These are phyloP conservation scores for Jatropha podagrica DNA, from an alignment of 441 rosid species.

Conservation along the genomic window DNA sequence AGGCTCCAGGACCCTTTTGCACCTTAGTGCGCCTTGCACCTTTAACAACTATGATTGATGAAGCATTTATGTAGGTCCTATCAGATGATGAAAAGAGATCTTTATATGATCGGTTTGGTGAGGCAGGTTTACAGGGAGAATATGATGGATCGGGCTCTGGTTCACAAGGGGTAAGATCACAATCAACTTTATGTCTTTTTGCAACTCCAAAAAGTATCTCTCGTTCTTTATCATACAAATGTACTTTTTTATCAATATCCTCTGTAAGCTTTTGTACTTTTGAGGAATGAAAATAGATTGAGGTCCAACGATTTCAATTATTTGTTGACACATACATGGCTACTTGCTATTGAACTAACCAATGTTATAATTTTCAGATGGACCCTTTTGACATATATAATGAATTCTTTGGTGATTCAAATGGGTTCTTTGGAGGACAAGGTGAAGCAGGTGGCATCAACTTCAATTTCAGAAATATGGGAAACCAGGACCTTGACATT, in stretches of 20 bases:
- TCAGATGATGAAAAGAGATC: constrained; percentile 96
- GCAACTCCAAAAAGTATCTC: background rate
- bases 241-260: background rate
- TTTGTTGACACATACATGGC: constrained; percentile 17
- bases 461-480: constrained; percentile 56
- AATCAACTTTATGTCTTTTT: constrained; percentile 15
- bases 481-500: constrained; percentile 66
- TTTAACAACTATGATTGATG: no score
- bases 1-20: no score
- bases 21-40: no score
- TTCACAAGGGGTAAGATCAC: constrained; percentile 54
- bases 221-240: background rate
- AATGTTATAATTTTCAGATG: constrained; percentile 44
- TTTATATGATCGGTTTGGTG: constrained; percentile 79
- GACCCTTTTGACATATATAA: constrained; percentile 85
- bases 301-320: background rate
- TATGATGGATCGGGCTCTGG: constrained; percentile 49
- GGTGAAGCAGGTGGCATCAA: constrained; percentile 55
- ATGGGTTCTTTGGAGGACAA: constrained; percentile 62
- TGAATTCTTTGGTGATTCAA: constrained; percentile 80
- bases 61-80: constrained; percentile 55
- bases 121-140: constrained; percentile 67
- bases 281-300: background rate
- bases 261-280: background rate
- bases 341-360: constrained; percentile 13